phyloP scores from a whole-genome alignment of 1,284 basidiomycete genomes.

The Ganoderma lucidum region DNA sequence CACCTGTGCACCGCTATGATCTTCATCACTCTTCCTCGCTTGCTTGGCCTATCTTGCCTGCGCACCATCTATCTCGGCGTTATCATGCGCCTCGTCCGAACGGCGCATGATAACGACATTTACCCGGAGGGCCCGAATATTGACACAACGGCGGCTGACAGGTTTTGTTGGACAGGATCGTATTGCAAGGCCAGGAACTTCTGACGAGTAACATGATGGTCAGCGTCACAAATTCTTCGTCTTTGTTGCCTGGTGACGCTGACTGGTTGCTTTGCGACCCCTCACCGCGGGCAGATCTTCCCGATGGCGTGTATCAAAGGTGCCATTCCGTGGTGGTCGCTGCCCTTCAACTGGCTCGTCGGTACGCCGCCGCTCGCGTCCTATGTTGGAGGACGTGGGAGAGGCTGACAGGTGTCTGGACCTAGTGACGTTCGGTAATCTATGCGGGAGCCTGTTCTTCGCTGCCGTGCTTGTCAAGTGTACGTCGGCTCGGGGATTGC shows the following conservation, averaged over 20 bases:
- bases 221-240: constrained; percentile 20
- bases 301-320: constrained; percentile 72
- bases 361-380: constrained; percentile 47
- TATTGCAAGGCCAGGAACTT: constrained; percentile 73
- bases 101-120: not conserved
- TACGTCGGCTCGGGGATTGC: constrained; percentile 41
- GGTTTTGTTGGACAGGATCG: constrained; percentile 58
- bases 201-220: constrained; percentile 84
- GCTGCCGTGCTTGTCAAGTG: constrained; percentile 72
- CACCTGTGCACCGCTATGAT: not conserved
- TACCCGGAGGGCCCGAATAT: constrained; percentile 1
- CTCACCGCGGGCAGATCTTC: constrained; percentile 54
- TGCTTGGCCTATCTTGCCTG: not conserved
- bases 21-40: not conserved
- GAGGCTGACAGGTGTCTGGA: not conserved
- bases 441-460: constrained; percentile 76
- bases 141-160: constrained; percentile 14
- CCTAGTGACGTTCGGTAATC: constrained; percentile 75
- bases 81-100: not conserved
- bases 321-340: constrained; percentile 72
- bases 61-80: not conserved
- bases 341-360: constrained; percentile 72
- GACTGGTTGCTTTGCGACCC: not conserved
- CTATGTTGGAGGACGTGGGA: not conserved
- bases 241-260: not conserved